Base-by-base conservation (phyloP, 805 yeast species). In the Grigorovia jiainica region DNA sequence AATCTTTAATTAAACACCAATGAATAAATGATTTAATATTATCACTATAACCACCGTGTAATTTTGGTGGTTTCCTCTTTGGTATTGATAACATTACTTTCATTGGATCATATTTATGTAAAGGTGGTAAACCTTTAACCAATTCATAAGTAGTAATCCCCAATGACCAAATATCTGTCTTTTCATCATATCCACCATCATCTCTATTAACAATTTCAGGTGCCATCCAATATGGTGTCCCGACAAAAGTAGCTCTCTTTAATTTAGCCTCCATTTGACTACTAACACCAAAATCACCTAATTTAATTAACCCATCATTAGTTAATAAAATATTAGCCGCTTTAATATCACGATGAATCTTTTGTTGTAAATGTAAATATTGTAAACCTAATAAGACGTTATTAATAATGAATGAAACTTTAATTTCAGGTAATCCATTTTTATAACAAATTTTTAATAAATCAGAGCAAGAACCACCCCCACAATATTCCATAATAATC, bases 181-280 rank as follows among this genome's bases (percentile, higher is more conserved):
- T 84, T 47, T 80, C 83, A 55, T 84, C 73, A 60, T 92, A 87
- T 1, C 92, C 95, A 8, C 41, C 33, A 13, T 31, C 18, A 36
- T 61, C 55, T 44, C 50, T 52, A 35, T 50, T 47, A 35, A 92
- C 82, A n/a, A 90, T 83, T 59, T 92, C 98, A 0, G 98, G 98
- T 0, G 98, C 98, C 97, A 90, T 89, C 97, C 97, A 89, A 61
- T 77, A 86, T 11, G 97, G 96, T 0, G 97, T 87, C 1, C 97
- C 97, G 40, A 87, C 95, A 69, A 89, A 81, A 0, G 96, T 85
- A 48, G 80, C 73, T 46, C 77, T 68, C 43, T 76, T 63, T 50
- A 75, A 70, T 40, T 79, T 79, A 2, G 96, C 57, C 17, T 80
- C 73, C 21, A 89, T 68, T 59, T 87, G 92, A 0, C 92, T 92